Percentiles rank a stretch among this genome's conserved stretches.
Conservation (phyloP, 129 eudicot genomes). For the Erigeron canadensis region DNA sequence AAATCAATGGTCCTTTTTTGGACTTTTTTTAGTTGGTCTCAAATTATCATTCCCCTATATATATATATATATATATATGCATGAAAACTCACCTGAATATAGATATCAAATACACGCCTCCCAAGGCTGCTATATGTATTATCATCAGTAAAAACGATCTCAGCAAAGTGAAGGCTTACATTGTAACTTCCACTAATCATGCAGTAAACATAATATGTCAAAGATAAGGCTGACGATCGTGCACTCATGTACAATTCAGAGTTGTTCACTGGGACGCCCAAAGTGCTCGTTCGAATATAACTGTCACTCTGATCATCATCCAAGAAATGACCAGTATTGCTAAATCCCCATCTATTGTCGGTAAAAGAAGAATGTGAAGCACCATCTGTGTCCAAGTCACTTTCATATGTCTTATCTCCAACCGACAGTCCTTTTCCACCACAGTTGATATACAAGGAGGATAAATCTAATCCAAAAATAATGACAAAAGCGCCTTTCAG, state of each 20-base stretch:
- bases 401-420: slow-evolving; percentile 43
- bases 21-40: too few relatives aligned
- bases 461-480: slow-evolving; percentile 33
- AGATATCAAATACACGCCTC: slow-evolving; percentile 78
- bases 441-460: slow-evolving; percentile 67
- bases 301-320: slow-evolving; percentile 27
- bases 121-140: slow-evolving; percentile 61
- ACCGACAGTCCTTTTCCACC: slow-evolving; percentile 49
- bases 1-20: too few relatives aligned
- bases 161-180: slow-evolving; percentile 85
- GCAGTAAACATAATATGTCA: slow-evolving; percentile 73
- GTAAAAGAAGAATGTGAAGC: slow-evolving; percentile 45
- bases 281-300: slow-evolving; percentile 18
- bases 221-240: slow-evolving; percentile 67
- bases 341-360: slow-evolving; percentile 61
- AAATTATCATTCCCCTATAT: too few relatives aligned
- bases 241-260: slow-evolving; percentile 46
- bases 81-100: slow-evolving; percentile 58
- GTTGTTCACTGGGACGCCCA: slow-evolving; percentile 24
- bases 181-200: slow-evolving; percentile 60
- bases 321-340: slow-evolving; percentile 76
- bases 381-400: slow-evolving; percentile 34
- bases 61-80: too few relatives aligned
- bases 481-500: not conserved
- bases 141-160: slow-evolving; percentile 59